Evolutionary conservation across 306 rosid genomes (phyloP), one percentile per base, ranked within the genome.

Genomic region (Senna tora): DNA sequence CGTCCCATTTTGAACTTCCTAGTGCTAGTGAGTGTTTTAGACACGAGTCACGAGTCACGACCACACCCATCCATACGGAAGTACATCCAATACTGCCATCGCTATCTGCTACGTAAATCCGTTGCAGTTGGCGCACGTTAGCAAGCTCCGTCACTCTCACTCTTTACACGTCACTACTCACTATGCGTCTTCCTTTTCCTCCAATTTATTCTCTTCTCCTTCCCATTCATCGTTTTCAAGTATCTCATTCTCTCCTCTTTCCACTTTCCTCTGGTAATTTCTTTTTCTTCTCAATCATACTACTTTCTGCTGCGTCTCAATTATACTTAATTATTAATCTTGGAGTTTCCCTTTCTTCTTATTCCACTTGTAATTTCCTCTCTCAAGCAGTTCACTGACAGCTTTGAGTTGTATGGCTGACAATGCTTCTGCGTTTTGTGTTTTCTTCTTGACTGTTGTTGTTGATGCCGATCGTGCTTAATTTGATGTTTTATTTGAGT

Each of bases 381-480:
- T 58, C 32, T 34, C 33, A 3, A 5, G 30, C 17, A 22, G 7
- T 49, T 67, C 58, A 21, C 25, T 9, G 17, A 19, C 33, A 49
- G 46, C 49, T 63, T 22, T 51, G 42, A 65, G 9, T 46, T 45
- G 41, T 32, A 2, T 9, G 32, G 6, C 56, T 50, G n/a, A 30
- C 16, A 49, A 49, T 30, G 17, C 46, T 32, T 30, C 0, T 25
- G 14, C n/a, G 6, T 53, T 10, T 17, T 16, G 42, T 9, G 59
- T 50, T 13, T 7, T 67, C 59, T 67, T 67, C 33, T 67, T 30
- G 17, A 17, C 19, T 67, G 16, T 49, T 30, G 32, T 38, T 30
- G 8, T 49, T 15, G 9, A 1, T 67, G 15, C 4, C 10, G 0
- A 9, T 17, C 38, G 9, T 49, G 46, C 10, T 47, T 30, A 15